Evolutionary conservation across 2,329 filamentous ascomycete species (phyloP).

Genomic region (Trichothecium roseum): DNA sequence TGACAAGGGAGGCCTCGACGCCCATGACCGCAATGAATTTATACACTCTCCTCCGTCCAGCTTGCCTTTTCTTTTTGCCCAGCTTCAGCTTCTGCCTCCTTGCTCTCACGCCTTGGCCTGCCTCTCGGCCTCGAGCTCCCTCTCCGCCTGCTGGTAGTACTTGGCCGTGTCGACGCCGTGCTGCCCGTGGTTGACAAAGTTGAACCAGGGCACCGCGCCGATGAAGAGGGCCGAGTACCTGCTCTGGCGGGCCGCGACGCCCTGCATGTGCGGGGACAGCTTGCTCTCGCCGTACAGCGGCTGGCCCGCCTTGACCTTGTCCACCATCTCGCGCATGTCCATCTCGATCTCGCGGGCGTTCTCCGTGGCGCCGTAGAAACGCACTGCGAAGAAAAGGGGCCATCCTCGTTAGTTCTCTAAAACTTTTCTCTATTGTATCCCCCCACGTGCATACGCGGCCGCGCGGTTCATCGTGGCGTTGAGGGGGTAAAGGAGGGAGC

Average conservation of each 20-base stretch:
- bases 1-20: too few relatives aligned
- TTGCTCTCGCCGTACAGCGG: slow-evolving; percentile 75
- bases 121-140: slow-evolving; percentile 75
- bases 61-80: background rate
- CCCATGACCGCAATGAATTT: background rate
- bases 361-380: slow-evolving; percentile 92
- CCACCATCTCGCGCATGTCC: slow-evolving; percentile 98
- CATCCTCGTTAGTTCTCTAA: too few relatives aligned
- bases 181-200: slow-evolving; percentile 93
- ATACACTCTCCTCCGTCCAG: too few relatives aligned
- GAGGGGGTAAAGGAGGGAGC: slow-evolving; percentile 3
- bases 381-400: slow-evolving; percentile 58
- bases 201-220: slow-evolving; percentile 89
- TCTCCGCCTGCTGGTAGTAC: slow-evolving; percentile 93
- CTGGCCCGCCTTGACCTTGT: slow-evolving; percentile 86
- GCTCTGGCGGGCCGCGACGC: slow-evolving; percentile 84
- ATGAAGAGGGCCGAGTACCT: slow-evolving; percentile 79
- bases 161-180: slow-evolving; percentile 97
- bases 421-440: too few relatives aligned
- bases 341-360: slow-evolving; percentile 86
- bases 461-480: too few relatives aligned
- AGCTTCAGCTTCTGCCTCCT: background rate
- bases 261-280: slow-evolving; percentile 83
- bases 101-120: slow-evolving; percentile 2
- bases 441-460: too few relatives aligned